phyloP scores from a whole-genome alignment of 495 filamentous ascomycete species.

The Lasiosphaeriaceae sp. region DNA sequence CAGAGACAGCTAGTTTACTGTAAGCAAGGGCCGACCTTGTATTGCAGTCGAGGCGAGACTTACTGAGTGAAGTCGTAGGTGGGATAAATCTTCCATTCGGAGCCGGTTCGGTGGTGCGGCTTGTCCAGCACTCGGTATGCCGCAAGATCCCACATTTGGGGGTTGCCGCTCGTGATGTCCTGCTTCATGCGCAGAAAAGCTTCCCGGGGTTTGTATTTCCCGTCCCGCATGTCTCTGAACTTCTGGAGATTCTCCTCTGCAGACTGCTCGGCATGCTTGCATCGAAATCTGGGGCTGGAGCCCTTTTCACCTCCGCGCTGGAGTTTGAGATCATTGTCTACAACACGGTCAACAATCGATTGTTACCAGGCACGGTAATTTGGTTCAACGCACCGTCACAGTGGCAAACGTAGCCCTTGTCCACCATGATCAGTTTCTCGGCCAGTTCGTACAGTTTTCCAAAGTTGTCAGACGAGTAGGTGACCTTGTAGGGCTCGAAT shows the following conservation, averaged over 20 bases:
- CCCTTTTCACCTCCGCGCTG: conserved; percentile 77
- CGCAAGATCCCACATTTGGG: conserved; percentile 71
- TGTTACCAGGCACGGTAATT: neutral
- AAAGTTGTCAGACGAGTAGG: conserved; percentile 79
- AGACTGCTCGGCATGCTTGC: conserved; percentile 69
- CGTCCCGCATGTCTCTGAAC: conserved; percentile 88
- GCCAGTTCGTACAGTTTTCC: conserved; percentile 81
- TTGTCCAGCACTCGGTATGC: conserved; percentile 73
- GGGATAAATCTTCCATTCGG: conserved; percentile 80
- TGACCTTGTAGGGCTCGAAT: conserved; percentile 73
- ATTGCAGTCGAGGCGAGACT: neutral
- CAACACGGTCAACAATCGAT: neutral
- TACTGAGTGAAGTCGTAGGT: conserved; percentile 77
- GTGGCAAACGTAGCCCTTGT: conserved; percentile 68
- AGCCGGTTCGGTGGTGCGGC: conserved; percentile 69
- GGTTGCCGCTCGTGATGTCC: conserved; percentile 57
- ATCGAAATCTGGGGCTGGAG: conserved; percentile 66
- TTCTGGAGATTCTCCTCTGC: conserved; percentile 73
- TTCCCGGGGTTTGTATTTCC: conserved; percentile 81
- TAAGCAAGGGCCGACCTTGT: neutral
- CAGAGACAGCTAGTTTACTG: conserved; percentile 55
- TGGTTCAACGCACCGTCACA: conserved; percentile 26
- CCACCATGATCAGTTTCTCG: conserved; percentile 75
- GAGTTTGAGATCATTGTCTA: conserved; percentile 67
- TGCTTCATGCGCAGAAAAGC: conserved; percentile 94